A percentile compares a stretch with the other conserved stretches of the same genome.
These are phyloP conservation scores for Solanum boliviense DNA, from an alignment of 257 asterid species.

Conservation along the genomic window DNA sequence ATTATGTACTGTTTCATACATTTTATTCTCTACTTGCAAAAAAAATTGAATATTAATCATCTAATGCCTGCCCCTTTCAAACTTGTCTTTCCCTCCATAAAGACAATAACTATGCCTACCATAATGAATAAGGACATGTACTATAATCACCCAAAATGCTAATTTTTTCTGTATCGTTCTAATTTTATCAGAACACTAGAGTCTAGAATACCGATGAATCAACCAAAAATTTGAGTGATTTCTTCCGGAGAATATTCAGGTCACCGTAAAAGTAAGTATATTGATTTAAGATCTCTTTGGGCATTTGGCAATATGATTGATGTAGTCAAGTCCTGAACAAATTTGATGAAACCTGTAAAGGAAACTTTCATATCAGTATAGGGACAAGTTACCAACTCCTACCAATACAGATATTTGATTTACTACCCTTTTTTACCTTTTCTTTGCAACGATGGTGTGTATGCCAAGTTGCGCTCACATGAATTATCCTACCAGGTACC, in stretches of 20 bases:
- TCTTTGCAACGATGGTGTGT: neutral
- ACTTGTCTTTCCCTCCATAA: neutral
- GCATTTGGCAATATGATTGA: neutral
- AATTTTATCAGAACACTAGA: neutral
- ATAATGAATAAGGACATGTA: neutral
- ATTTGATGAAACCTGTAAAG: constrained; percentile 65
- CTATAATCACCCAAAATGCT: neutral
- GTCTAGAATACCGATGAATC: neutral
- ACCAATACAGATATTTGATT: neutral
- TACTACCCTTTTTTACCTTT: neutral
- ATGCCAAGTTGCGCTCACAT: neutral
- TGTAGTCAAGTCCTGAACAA: constrained; percentile 48
- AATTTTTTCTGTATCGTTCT: neutral
- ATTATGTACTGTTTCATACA: neutral
- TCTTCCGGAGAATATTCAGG: neutral
- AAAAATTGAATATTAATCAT: neutral
- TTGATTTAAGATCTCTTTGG: neutral
- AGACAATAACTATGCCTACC: neutral
- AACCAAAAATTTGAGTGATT: neutral
- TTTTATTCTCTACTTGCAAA: neutral
- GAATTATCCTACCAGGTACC: neutral
- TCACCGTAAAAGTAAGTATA: neutral
- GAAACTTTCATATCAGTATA: neutral
- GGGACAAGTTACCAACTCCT: neutral
- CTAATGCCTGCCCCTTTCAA: neutral